These are phyloP conservation scores for Ustilago bromivora DNA, from an alignment of 1,284 basidiomycete genomes.

Conservation along the genomic window DNA sequence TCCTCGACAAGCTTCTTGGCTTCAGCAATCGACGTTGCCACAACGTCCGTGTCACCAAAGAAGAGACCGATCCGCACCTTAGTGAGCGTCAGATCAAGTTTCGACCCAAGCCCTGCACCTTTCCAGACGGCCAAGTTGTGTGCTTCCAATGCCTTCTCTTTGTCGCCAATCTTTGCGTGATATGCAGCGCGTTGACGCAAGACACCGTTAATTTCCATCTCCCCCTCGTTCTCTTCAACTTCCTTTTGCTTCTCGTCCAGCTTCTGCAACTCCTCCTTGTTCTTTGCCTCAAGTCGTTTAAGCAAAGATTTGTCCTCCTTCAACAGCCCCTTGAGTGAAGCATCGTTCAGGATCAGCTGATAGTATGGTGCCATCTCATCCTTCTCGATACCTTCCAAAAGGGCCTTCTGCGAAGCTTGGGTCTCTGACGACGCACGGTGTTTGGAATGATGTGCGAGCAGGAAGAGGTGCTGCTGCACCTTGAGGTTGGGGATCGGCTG, in stretches of 20 bases:
- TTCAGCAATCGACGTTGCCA: slow-evolving; percentile 80
- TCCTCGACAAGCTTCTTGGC: slow-evolving; percentile 90
- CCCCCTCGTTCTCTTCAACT: slow-evolving; percentile 90
- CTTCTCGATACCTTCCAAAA: slow-evolving; percentile 83
- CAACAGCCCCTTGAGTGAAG: slow-evolving; percentile 66
- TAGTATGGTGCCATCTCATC: slow-evolving; percentile 74
- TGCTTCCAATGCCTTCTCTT: slow-evolving; percentile 76
- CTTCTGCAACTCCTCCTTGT: slow-evolving; percentile 80
- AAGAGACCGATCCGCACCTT: slow-evolving; percentile 92
- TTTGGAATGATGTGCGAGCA: slow-evolving; percentile 55
- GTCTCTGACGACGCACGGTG: slow-evolving; percentile 19
- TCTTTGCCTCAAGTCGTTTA: slow-evolving; percentile 79
- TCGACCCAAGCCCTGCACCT: slow-evolving; percentile 89
- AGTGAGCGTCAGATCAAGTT: slow-evolving; percentile 91
- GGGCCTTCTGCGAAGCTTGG: slow-evolving; percentile 75
- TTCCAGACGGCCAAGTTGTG: slow-evolving; percentile 89
- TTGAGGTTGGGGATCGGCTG: slow-evolving; percentile 66
- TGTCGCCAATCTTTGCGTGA: slow-evolving; percentile 90
- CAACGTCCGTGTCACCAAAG: slow-evolving; percentile 83
- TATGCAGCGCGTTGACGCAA: slow-evolving; percentile 87
- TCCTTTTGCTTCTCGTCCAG: slow-evolving; percentile 85
- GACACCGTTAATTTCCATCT: slow-evolving; percentile 90
- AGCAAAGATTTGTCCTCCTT: slow-evolving; percentile 76
- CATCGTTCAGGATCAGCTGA: slow-evolving; percentile 56
- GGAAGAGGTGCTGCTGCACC: slow-evolving; percentile 67